Conservation (phyloP, 345 rosid genomes). For the Schrenkiella parvula region DNA sequence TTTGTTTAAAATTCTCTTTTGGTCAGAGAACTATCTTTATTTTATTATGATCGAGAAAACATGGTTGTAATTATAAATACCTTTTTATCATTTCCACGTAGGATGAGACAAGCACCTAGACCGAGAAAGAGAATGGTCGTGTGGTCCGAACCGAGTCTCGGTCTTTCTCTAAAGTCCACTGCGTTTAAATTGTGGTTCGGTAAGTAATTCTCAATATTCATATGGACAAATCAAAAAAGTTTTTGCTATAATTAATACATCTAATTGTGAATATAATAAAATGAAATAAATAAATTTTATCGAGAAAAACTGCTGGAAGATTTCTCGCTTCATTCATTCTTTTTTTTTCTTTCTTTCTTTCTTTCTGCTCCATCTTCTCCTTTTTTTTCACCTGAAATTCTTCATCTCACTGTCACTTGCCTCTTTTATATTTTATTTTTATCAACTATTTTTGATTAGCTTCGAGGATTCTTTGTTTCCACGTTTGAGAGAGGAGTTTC, state of each 20-base stretch:
- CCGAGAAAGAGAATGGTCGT: neutral
- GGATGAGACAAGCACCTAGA: neutral
- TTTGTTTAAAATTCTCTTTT: neutral
- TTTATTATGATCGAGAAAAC: neutral
- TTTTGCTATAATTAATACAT: constrained; percentile 26
- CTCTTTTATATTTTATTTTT: neutral
- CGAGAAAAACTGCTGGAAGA: constrained; percentile 32
- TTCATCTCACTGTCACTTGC: constrained; percentile 34
- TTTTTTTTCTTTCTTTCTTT: neutral
- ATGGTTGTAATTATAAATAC: neutral
- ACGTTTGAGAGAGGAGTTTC: constrained; percentile 21
- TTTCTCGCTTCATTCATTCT: constrained; percentile 23
- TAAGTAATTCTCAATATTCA: neutral
- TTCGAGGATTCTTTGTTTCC: constrained; percentile 27
- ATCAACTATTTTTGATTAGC: constrained; percentile 33
- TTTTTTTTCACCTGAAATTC: constrained; percentile 29
- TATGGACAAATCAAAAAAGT: neutral
- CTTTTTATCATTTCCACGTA: constrained; percentile 9
- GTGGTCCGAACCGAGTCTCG: constrained; percentile 25
- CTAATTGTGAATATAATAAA: constrained; percentile 17
- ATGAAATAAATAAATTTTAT: neutral
- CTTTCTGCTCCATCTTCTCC: constrained; percentile 12
- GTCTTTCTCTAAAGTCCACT: constrained; percentile 11
- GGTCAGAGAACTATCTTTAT: neutral
- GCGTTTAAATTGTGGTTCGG: neutral